These are phyloP conservation scores for Rhazya stricta DNA, from an alignment of 257 asterid species.

Conservation along the genomic window DNA sequence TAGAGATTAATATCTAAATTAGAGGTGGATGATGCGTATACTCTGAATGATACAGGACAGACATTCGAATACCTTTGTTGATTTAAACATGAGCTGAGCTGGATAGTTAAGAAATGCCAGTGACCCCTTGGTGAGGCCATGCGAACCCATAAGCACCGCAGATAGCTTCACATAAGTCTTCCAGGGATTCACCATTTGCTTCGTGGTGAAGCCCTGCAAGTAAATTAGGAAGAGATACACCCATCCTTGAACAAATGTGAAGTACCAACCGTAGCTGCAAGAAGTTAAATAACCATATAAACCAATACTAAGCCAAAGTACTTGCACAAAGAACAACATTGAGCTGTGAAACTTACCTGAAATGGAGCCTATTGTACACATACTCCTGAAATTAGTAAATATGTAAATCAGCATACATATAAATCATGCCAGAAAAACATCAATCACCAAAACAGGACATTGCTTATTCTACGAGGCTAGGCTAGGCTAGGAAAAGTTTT, in stretches of 20 bases:
- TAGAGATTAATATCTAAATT: too few relatives aligned
- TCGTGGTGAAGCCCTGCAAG: constrained; percentile 75
- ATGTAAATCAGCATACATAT: not conserved
- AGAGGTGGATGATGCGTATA: too few relatives aligned
- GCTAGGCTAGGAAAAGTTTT: not conserved
- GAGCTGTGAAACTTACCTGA: constrained; percentile 50
- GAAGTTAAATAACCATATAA: not conserved
- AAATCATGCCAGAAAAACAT: too few relatives aligned
- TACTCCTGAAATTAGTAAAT: constrained; percentile 59
- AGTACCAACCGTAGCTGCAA: constrained; percentile 92
- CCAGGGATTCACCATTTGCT: constrained; percentile 97
- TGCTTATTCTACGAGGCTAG: not conserved
- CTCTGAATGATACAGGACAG: not conserved
- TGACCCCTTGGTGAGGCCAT: constrained; percentile 87
- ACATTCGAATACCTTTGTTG: constrained; percentile 64
- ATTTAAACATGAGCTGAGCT: constrained; percentile 94
- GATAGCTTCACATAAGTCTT: constrained; percentile 81
- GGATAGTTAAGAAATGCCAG: constrained; percentile 91
- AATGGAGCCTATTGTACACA: constrained; percentile 86
- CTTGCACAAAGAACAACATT: not conserved
- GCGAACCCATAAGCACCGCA: constrained; percentile 88
- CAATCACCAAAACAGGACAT: not conserved
- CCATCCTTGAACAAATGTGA: constrained; percentile 95
- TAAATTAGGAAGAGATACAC: constrained; percentile 67
- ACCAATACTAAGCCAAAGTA: constrained; percentile 4